phyloP scores from a whole-genome alignment of 495 filamentous ascomycete species.

The Neurospora sp. region DNA sequence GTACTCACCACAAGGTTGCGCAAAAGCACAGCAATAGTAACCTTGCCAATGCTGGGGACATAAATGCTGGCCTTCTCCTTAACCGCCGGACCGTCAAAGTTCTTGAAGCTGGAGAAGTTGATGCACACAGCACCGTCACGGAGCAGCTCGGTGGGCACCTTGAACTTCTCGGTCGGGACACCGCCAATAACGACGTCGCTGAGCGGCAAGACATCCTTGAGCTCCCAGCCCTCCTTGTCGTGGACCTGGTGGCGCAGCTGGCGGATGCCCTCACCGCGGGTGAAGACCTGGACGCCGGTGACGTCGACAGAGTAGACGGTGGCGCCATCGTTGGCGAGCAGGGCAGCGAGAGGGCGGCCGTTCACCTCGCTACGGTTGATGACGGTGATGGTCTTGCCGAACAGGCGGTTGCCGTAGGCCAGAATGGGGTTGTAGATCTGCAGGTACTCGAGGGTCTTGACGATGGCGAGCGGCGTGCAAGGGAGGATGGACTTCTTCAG shows the following conservation, averaged over 20 bases:
- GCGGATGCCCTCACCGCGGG: slow-evolving; percentile 72
- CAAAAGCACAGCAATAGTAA: slow-evolving; percentile 86
- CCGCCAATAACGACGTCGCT: slow-evolving; percentile 93
- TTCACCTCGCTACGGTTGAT: slow-evolving; percentile 95
- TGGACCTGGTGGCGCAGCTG: slow-evolving; percentile 74
- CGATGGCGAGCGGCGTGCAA: slow-evolving; percentile 87
- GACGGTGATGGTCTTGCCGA: slow-evolving; percentile 84
- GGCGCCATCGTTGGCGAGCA: slow-evolving; percentile 93
- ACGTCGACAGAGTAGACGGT: slow-evolving; percentile 92
- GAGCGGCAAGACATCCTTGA: slow-evolving; percentile 71
- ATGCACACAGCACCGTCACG: slow-evolving; percentile 89
- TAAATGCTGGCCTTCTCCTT: slow-evolving; percentile 96
- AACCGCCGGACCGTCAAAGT: slow-evolving; percentile 71
- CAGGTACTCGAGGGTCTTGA: slow-evolving; percentile 93
- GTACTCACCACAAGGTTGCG: slow-evolving; percentile 73
- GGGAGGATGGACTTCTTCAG: slow-evolving; percentile 83
- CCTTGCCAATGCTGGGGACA: slow-evolving; percentile 92
- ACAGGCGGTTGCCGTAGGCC: slow-evolving; percentile 84
- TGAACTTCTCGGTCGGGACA: slow-evolving; percentile 78
- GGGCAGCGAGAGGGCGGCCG: slow-evolving; percentile 82
- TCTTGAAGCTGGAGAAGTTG: slow-evolving; percentile 95
- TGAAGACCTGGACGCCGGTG: slow-evolving; percentile 85
- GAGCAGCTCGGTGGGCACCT: slow-evolving; percentile 73
- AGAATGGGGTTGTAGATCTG: slow-evolving; percentile 95
- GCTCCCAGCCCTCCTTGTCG: slow-evolving; percentile 60